A percentile compares a stretch with the other conserved stretches of the same genome.
Evolutionary conservation across 2,329 filamentous ascomycete species (phyloP).

Genomic region (Fusarium penzigii): DNA sequence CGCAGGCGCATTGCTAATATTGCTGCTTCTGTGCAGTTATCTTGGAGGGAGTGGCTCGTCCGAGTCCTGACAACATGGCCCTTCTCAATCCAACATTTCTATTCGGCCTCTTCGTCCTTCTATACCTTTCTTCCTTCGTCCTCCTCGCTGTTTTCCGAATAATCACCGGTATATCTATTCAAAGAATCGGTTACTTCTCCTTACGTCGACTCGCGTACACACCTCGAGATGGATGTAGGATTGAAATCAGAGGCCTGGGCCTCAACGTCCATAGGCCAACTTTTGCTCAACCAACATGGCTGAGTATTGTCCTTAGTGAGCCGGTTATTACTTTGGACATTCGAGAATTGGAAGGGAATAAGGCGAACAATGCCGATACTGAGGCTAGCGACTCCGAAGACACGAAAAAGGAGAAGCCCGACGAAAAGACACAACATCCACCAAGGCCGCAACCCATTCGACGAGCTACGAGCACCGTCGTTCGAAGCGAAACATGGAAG

Average conservation of each 20-base stretch:
- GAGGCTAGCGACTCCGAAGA: constrained; percentile 31
- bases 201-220: constrained; percentile 88
- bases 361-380: constrained; percentile 28
- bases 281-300: constrained; percentile 95
- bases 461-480: constrained; percentile 13
- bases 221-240: constrained; percentile 81
- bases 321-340: constrained; percentile 82
- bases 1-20: constrained; percentile 28
- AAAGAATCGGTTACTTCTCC: constrained; percentile 90
- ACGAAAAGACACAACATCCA: constrained; percentile 29
- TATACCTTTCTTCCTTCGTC: constrained; percentile 90
- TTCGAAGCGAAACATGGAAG: constrained; percentile 77
- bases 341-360: constrained; percentile 59
- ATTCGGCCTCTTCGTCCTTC: constrained; percentile 79
- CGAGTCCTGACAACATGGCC: constrained; percentile 51
- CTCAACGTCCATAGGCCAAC: constrained; percentile 89
- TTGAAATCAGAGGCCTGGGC: constrained; percentile 87
- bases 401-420: constrained; percentile 25
- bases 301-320: constrained; percentile 86
- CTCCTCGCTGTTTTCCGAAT: constrained; percentile 91
- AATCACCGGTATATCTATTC: constrained; percentile 90
- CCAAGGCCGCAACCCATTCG: constrained; percentile 15
- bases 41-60: constrained; percentile 28
- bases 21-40: constrained; percentile 13
- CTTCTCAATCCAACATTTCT: constrained; percentile 77